phyloP scores from a whole-genome alignment of 2,329 filamentous ascomycete genomes.

The Botrytis porri region DNA sequence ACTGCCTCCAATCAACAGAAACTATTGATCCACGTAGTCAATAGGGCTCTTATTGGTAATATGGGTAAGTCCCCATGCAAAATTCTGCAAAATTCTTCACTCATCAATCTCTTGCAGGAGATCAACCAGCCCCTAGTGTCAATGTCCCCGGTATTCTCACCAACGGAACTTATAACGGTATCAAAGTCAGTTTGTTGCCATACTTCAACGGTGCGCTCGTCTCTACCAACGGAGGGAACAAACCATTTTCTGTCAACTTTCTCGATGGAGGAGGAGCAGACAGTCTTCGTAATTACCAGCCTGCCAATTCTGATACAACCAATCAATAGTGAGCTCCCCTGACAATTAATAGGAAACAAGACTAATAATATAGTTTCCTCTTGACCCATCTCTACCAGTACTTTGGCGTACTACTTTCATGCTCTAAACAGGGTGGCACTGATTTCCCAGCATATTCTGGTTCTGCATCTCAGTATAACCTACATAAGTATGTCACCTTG shows the following conservation, averaged over 20 bases:
- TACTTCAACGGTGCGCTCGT: constrained; percentile 57
- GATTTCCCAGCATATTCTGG: constrained; percentile 51
- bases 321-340: constrained; percentile 51
- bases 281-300: constrained; percentile 48
- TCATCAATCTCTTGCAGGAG: constrained; percentile 42
- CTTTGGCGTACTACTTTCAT: constrained; percentile 58
- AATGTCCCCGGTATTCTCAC: constrained; percentile 57
- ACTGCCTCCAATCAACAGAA: constrained; percentile 56
- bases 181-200: constrained; percentile 53
- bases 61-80: constrained; percentile 45
- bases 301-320: constrained; percentile 51
- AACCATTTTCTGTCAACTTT: constrained; percentile 52
- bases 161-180: constrained; percentile 48
- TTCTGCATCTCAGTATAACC: constrained; percentile 47
- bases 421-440: constrained; percentile 48
- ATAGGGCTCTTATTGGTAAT: constrained; percentile 63
- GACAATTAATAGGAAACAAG: not conserved
- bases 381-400: constrained; percentile 61
- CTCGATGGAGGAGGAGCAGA: constrained; percentile 57
- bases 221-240: constrained; percentile 52
- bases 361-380: constrained; percentile 41
- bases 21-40: constrained; percentile 56
- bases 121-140: constrained; percentile 51
- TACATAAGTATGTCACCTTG: constrained; percentile 45
- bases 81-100: not conserved